Evolutionary conservation across 78 protist species (phyloP), one percentile per base, ranked within the genome.

Genomic region (Guillardia theta): DNA sequence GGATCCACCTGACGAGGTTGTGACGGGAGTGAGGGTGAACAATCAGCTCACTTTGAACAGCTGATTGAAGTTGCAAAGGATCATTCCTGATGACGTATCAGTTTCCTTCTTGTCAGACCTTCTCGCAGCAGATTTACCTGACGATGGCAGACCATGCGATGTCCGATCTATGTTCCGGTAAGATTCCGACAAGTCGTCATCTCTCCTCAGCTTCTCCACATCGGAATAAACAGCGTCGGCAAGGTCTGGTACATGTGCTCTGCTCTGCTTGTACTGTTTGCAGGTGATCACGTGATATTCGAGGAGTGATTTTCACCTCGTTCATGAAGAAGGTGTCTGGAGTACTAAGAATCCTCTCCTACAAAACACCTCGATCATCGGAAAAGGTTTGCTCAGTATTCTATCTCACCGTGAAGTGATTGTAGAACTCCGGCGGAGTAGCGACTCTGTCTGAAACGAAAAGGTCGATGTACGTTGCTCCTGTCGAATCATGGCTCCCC

Each of bases 61-160:
- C 62, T 45, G 54, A 27, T 88, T 88, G 93, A 88, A 88, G 64
- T 88, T 88, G 93, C 93, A 88, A 22, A 48, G 70, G 47, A 88
- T 15, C 9, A 48, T 8, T 27, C 50, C 90, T 36, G 33, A 4
- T n/a, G n/a, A n/a, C n/a, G n/a, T n/a, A n/a, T n/a, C n/a, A n/a
- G n/a, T n/a, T n/a, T n/a, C n/a, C n/a, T n/a, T n/a, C n/a, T n/a
- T n/a, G n/a, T n/a, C n/a, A n/a, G n/a, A n/a, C n/a, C n/a, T n/a
- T n/a, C n/a, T n/a, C n/a, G n/a, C n/a, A n/a, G n/a, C n/a, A n/a
- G n/a, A n/a, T n/a, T n/a, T n/a, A n/a, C n/a, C n/a, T n/a, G n/a
- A n/a, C 46, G 41, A 4, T 15, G 83, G 83, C 83, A 70, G 83
- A 30, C 90, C 90, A 36, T 43, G 33, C 48, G 50, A 45, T 50